Evolutionary conservation across 768 basidiomycete genomes (phyloP), one percentile per base, ranked within the genome.

Genomic region (Leccinum rimulosum): DNA sequence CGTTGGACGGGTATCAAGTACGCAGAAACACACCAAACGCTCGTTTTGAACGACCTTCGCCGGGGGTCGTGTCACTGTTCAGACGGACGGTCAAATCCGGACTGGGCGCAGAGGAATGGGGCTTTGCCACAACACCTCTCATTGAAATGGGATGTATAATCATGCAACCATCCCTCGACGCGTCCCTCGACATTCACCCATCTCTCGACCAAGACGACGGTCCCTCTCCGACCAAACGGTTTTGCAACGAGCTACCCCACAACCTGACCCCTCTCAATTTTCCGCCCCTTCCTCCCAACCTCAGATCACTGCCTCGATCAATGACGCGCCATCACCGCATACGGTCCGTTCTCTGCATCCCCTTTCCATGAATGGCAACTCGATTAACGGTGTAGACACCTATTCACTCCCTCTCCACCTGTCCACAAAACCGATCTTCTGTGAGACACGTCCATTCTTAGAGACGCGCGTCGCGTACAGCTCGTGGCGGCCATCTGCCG

Each of bases 1-100:
- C 87, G 95, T 28, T 98, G 96, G 96, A 99, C 96, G 45, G 89
- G 96, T 67, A 98, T 99, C 80, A 98, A 98, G 75, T 93, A 99
- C 70, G 93, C 97, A 33, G 95, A 98, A 76, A 95, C 96, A 1
- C 96, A 99, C 72, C 95, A 97, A 74, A 99, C 96, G 0, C 86
- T 99, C 40, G 97, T 99, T 25, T 77, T 99, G 65, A 99, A 99
- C 74, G 95, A 99, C 73, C 84, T 98, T 36, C 89, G n/a, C n/a
- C n/a, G n/a, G 97, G 62, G 96, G 96, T 17, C 86, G 95, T 62
- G 95, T 98, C 35, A 95, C 88, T 28, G 91, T 99, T 51, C 96
- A 99, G 75, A 96, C 96, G 5, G 96, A 99, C 72, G 96, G 96
- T 52, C 96, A 99, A 73, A 84, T 99, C 68, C 83, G 96, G 60